Percentiles rank a stretch among this genome's conserved stretches.
Conservation (phyloP, 1,284 basidiomycete species). For the Apiotrichum gracile region DNA sequence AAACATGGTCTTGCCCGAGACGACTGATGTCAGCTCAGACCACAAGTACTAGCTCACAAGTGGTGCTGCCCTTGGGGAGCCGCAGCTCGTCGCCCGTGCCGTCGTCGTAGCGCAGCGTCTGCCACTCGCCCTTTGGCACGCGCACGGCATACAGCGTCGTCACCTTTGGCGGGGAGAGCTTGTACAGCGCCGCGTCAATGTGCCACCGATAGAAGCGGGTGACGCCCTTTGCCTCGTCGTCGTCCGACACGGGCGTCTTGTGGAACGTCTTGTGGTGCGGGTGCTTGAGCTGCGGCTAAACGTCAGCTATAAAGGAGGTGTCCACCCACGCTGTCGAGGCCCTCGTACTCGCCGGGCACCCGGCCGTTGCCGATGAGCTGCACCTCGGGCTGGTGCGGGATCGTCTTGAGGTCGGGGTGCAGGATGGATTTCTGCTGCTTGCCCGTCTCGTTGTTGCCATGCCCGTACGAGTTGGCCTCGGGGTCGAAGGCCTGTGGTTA, state of each 20-base stretch:
- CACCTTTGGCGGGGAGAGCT: conserved; percentile 76
- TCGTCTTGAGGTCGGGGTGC: conserved; percentile 78
- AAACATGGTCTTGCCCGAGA: conserved; percentile 74
- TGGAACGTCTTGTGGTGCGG: conserved; percentile 86
- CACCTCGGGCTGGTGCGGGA: conserved; percentile 75
- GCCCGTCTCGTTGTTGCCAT: conserved; percentile 76
- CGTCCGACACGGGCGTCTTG: conserved; percentile 67
- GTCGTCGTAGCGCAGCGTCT: conserved; percentile 78
- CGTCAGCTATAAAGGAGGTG: not conserved
- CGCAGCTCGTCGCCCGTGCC: conserved; percentile 73
- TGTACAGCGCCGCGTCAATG: conserved; percentile 88
- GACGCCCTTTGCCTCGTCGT: conserved; percentile 66
- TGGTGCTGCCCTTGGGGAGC: conserved; percentile 81
- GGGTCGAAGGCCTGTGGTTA: conserved; percentile 72
- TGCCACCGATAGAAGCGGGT: conserved; percentile 91
- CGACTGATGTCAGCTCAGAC: conserved; percentile 38
- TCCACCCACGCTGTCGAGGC: conserved; percentile 57
- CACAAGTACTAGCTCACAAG: conserved; percentile 55
- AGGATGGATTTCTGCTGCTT: conserved; percentile 66
- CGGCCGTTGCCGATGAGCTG: conserved; percentile 76
- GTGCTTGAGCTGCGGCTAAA: conserved; percentile 55
- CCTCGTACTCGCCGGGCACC: conserved; percentile 65
- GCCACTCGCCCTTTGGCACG: conserved; percentile 63
- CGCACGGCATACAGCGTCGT: conserved; percentile 78
- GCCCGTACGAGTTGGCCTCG: conserved; percentile 64